Conservation (phyloP, 257 asterid species). For the Jacaranda copaia region DNA sequence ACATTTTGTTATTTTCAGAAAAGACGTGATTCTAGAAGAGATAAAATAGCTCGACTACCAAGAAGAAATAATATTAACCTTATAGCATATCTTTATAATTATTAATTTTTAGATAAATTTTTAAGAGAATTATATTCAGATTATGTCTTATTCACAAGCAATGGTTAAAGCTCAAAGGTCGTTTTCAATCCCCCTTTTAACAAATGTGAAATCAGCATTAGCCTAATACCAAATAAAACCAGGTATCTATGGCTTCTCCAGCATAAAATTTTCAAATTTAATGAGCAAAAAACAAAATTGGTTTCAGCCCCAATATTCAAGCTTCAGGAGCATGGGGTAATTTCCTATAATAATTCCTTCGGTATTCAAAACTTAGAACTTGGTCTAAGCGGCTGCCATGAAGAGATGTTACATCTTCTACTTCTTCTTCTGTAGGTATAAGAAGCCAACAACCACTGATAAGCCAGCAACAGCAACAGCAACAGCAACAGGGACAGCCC, state of each 20-base stretch:
- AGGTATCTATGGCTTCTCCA: slow-evolving; percentile 32
- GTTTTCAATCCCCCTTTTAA: background rate
- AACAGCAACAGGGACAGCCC: slow-evolving; percentile 67
- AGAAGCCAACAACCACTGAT: slow-evolving; percentile 58
- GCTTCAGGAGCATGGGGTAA: slow-evolving; percentile 23
- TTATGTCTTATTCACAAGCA: background rate
- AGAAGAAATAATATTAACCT: too few species aligned
- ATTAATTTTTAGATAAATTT: background rate
- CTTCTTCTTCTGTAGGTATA: slow-evolving; percentile 69
- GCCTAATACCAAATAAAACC: too few species aligned
- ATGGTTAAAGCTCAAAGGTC: too few species aligned
- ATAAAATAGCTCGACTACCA: background rate
- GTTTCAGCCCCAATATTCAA: slow-evolving; percentile 29
- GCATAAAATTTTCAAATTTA: slow-evolving; percentile 14
- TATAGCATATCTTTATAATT: background rate
- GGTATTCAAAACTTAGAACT: slow-evolving; percentile 20
- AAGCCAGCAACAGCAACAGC: slow-evolving; percentile 62
- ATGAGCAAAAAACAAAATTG: slow-evolving; percentile 4
- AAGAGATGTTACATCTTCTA: slow-evolving; percentile 34
- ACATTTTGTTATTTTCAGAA: background rate
- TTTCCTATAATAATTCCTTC: slow-evolving; percentile 16
- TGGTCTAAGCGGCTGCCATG: slow-evolving; percentile 26
- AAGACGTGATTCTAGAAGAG: background rate
- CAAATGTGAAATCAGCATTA: too few species aligned
- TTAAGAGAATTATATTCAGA: background rate